Conservation (phyloP, 352 stramenopile genomes). For the Globisporangium perplexum region DNA sequence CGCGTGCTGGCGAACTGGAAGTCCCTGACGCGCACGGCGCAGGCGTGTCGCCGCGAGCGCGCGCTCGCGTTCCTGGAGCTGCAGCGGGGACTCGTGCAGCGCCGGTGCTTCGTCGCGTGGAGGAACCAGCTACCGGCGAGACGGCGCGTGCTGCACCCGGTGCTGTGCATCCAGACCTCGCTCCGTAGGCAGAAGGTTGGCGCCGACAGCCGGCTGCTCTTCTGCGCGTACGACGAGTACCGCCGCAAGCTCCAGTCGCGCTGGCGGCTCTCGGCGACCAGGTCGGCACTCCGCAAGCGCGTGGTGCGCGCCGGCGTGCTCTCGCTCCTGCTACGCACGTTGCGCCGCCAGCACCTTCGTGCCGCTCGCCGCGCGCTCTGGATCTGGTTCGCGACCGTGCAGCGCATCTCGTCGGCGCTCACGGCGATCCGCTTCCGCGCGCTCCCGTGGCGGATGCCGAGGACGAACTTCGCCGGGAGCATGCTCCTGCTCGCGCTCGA, state of each 20-base stretch:
- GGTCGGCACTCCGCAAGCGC: background rate
- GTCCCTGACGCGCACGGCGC: background rate
- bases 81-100: background rate
- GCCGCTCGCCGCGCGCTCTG: conserved; percentile 31
- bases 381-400: conserved; percentile 34
- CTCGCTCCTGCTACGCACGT: conserved; percentile 15
- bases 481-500: conserved; percentile 27
- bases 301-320: background rate
- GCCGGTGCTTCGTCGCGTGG: conserved; percentile 5
- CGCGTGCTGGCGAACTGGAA: conserved; percentile 9
- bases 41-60: background rate
- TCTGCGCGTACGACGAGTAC: conserved; percentile 11
- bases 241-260: conserved; percentile 2
- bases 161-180: conserved; percentile 14
- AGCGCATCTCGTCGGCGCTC: conserved; percentile 19
- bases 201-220: background rate
- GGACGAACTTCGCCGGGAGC: conserved; percentile 12
- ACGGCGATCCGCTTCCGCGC: conserved; percentile 12
- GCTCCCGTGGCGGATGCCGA: conserved; percentile 14
- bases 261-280: conserved; percentile 3
- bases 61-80: background rate
- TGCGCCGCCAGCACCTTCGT: conserved; percentile 21
- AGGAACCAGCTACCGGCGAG: background rate
- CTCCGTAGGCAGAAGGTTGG: background rate
- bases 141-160: background rate